phyloP scores from a whole-genome alignment of 805 yeast species.

The Wickerhamiella azymoides region DNA sequence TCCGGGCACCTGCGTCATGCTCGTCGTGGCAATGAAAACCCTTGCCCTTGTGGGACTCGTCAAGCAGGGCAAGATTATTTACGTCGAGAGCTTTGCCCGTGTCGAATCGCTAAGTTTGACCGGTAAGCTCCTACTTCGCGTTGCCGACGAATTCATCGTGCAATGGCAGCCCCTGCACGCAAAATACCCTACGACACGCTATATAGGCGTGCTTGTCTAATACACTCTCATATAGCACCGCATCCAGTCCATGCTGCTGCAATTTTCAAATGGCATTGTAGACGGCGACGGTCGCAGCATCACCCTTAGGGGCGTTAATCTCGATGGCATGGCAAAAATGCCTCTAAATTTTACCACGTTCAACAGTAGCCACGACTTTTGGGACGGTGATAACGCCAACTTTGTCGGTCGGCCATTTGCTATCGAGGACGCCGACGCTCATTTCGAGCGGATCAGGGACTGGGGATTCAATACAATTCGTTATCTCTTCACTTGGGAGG shows the following conservation, averaged over 20 bases:
- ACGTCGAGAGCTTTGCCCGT: conserved; percentile 78
- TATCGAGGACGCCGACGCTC: conserved; percentile 53
- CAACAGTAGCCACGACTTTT: conserved; percentile 31
- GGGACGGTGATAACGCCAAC: conserved; percentile 60
- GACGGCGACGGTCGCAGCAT: conserved; percentile 40
- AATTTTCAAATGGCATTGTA: conserved; percentile 1
- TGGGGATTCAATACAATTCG: conserved; percentile 76
- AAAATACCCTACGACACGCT: conserved; percentile 49
- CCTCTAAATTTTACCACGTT: conserved; percentile 33
- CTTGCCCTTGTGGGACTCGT: conserved; percentile 8
- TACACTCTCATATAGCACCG: conserved; percentile 7
- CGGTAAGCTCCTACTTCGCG: conserved; percentile 56
- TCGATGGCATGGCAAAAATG: conserved; percentile 60
- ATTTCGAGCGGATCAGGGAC: conserved; percentile 53
- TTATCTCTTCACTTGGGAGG: conserved; percentile 80
- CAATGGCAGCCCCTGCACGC: conserved; percentile 66
- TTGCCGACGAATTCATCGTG: conserved; percentile 67
- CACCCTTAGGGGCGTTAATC: conserved; percentile 62
- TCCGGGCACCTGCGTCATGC: conserved; percentile 68
- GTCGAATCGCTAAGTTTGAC: conserved; percentile 62
- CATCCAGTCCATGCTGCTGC: neutral
- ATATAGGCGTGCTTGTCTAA: conserved; percentile 62
- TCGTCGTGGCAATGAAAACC: conserved; percentile 29
- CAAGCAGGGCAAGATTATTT: conserved; percentile 42
- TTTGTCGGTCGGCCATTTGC: conserved; percentile 77